These are phyloP conservation scores for Lactarius indigo DNA, from an alignment of 768 basidiomycete species.

Conservation along the genomic window DNA sequence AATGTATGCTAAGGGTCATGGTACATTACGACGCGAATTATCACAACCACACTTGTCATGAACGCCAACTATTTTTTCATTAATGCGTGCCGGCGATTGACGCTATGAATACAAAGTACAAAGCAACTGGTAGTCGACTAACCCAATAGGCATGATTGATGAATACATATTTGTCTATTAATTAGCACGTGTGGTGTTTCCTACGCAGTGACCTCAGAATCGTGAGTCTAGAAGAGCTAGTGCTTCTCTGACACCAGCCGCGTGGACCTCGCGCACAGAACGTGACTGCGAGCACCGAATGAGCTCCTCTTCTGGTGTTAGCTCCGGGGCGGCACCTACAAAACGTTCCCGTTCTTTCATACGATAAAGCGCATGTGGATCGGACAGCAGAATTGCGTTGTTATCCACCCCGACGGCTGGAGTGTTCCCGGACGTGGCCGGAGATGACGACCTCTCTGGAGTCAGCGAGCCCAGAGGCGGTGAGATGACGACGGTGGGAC, in stretches of 20 bases:
- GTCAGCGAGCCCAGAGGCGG: conserved; percentile 48
- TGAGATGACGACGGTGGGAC: conserved; percentile 61
- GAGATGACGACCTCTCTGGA: conserved; percentile 45
- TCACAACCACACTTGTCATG: conserved; percentile 2
- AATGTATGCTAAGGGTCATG: conserved; percentile 7
- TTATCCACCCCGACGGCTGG: conserved; percentile 25
- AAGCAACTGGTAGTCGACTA: conserved; percentile 6
- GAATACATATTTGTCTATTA: neutral
- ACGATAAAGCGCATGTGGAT: conserved; percentile 52
- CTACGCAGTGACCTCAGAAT: conserved; percentile 25
- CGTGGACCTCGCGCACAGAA: conserved; percentile 60
- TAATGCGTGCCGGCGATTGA: neutral
- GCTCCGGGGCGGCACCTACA: conserved; percentile 43
- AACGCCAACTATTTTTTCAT: conserved; percentile 10
- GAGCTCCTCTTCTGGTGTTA: conserved; percentile 60
- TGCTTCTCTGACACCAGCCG: conserved; percentile 72
- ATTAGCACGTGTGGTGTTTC: neutral
- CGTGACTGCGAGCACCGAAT: conserved; percentile 56
- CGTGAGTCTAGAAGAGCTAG: conserved; percentile 63
- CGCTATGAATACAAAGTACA: conserved; percentile 12
- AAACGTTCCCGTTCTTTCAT: conserved; percentile 40
- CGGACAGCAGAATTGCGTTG: conserved; percentile 46
- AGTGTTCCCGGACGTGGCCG: conserved; percentile 23
- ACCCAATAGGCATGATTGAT: conserved; percentile 11
- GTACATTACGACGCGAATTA: conserved; percentile 1